These are phyloP conservation scores for Fusarium pseudonygamai DNA, from an alignment of 2,329 filamentous ascomycete species.

Conservation along the genomic window DNA sequence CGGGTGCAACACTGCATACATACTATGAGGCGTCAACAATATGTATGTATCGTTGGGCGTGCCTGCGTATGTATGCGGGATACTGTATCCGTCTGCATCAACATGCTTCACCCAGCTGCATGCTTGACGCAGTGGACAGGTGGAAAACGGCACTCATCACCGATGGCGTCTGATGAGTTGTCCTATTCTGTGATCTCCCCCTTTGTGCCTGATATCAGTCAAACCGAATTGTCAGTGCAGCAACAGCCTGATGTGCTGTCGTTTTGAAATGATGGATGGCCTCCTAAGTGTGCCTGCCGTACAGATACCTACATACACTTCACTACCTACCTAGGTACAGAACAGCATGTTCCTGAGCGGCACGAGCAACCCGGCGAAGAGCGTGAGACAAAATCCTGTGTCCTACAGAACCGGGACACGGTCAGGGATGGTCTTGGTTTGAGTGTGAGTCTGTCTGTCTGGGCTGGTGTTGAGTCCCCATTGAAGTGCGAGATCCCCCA, in stretches of 20 bases:
- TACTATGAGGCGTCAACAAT: constrained; percentile 18
- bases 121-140: constrained; percentile 14
- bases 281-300: not conserved
- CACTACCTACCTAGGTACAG: not conserved
- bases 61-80: constrained; percentile 22
- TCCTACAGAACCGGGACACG: constrained; percentile 21
- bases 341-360: not conserved
- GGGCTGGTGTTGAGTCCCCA: constrained; percentile 1
- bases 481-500: constrained; percentile 14
- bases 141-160: constrained; percentile 14
- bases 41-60: constrained; percentile 12
- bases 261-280: constrained; percentile 7
- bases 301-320: not conserved
- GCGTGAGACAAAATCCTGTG: constrained; percentile 11
- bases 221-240: not conserved
- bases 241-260: constrained; percentile 21
- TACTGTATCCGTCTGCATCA: constrained; percentile 22
- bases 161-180: constrained; percentile 27
- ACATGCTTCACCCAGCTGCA: constrained; percentile 21
- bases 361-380: not conserved
- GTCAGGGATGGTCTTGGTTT: not conserved
- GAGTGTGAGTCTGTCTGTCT: not conserved
- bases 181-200: constrained; percentile 5
- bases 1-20: constrained; percentile 28
- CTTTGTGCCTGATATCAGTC: constrained; percentile 21